Evolutionary conservation across 2,329 filamentous ascomycete species (phyloP).

Genomic region (Tolypocladium cylindrosporum): DNA sequence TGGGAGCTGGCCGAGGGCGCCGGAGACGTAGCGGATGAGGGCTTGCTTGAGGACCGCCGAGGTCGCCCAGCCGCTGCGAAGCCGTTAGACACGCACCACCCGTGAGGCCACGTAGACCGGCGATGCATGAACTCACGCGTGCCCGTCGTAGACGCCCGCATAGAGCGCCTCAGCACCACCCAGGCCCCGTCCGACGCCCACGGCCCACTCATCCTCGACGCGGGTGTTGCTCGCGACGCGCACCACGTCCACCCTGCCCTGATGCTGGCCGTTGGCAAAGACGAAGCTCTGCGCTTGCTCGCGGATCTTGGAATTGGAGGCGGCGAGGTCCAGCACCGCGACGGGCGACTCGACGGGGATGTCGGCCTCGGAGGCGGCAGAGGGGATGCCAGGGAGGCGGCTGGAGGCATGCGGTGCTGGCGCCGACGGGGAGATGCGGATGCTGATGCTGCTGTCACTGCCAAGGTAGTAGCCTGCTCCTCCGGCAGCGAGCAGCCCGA

Average conservation of each 20-base stretch:
- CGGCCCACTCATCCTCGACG: constrained; percentile 25
- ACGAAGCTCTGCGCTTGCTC: constrained; percentile 17
- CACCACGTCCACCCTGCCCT: constrained; percentile 22
- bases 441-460: neutral
- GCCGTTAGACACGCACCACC: neutral
- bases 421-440: neutral
- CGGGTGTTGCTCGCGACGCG: constrained; percentile 24
- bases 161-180: constrained; percentile 17
- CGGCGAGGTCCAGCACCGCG: constrained; percentile 12
- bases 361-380: constrained; percentile 8
- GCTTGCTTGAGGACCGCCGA: constrained; percentile 26
- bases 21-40: constrained; percentile 32
- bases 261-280: constrained; percentile 13
- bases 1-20: constrained; percentile 19
- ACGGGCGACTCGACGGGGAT: constrained; percentile 17
- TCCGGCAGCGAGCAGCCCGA: neutral
- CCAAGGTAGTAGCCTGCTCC: neutral
- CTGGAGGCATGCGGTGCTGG: neutral
- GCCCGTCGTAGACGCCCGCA: constrained; percentile 37
- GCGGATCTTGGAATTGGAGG: constrained; percentile 19
- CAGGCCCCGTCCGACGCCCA: constrained; percentile 19
- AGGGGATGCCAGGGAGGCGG: neutral
- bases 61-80: constrained; percentile 29
- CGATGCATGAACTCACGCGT: constrained; percentile 25
- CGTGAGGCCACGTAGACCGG: no score